Conservation (phyloP, 352 stramenopile species). For the Globisporangium viniferum region DNA sequence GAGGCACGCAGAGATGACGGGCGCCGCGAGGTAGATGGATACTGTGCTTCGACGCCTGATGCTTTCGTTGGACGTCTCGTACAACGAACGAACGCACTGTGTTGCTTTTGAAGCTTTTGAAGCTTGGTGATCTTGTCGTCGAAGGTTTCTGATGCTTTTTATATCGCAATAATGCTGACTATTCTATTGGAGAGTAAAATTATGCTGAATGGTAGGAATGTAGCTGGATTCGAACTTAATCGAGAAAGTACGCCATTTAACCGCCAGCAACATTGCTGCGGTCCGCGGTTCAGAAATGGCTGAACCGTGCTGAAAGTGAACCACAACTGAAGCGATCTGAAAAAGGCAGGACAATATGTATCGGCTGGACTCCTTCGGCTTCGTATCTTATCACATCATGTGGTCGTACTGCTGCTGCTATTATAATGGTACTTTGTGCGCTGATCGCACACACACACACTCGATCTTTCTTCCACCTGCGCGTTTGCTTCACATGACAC, state of each 20-base stretch:
- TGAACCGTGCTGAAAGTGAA: background rate
- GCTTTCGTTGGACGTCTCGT: background rate
- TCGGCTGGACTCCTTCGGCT: background rate
- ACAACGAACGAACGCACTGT: too few species aligned
- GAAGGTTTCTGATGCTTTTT: background rate
- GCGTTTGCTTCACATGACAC: background rate
- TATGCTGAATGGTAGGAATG: background rate
- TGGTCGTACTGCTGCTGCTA: background rate
- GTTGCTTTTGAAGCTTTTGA: background rate
- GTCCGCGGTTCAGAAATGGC: background rate
- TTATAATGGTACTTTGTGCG: background rate
- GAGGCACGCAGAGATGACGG: background rate
- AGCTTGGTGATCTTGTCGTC: conserved; percentile 1
- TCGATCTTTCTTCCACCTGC: background rate
- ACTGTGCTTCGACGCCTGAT: background rate
- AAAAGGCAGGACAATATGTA: background rate
- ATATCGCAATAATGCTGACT: background rate
- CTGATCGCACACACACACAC: background rate
- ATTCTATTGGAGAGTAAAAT: background rate
- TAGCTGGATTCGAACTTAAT: background rate
- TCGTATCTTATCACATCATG: background rate
- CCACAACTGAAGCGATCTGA: background rate
- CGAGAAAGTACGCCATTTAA: background rate
- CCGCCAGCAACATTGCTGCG: background rate
- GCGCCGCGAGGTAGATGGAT: background rate